Conservation (phyloP, 2,329 filamentous ascomycete species). For the Colletotrichum destructivum region DNA sequence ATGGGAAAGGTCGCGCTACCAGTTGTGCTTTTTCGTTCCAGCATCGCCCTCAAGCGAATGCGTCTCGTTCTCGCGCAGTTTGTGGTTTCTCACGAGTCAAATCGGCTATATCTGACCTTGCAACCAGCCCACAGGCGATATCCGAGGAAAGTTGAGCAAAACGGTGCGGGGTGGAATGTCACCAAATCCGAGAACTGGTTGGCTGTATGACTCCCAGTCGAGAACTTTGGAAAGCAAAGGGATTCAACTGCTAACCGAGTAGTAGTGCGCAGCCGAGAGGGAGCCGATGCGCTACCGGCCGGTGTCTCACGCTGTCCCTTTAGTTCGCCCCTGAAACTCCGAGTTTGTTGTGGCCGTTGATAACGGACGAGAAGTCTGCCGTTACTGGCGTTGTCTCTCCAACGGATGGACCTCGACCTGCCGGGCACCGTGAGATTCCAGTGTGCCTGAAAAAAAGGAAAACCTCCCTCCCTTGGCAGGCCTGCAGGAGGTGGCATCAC, state of each 20-base stretch:
- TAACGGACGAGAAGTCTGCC: not conserved
- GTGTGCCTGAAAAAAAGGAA: not conserved
- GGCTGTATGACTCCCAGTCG: slow-evolving; percentile 6
- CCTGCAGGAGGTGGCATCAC: slow-evolving; percentile 13
- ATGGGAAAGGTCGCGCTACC: not conserved
- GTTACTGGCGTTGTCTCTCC: slow-evolving; percentile 29
- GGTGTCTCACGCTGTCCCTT: slow-evolving; percentile 13
- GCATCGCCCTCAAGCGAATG: not conserved
- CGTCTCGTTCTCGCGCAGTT: not conserved
- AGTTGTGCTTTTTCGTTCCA: not conserved
- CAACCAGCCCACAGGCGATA: not conserved
- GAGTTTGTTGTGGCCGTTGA: not conserved
- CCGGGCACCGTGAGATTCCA: slow-evolving; percentile 12
- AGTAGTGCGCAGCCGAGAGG: not conserved
- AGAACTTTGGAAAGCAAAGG: not conserved
- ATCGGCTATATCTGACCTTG: not conserved
- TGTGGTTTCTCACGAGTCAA: not conserved
- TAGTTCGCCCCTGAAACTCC: not conserved
- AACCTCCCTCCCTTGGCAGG: not conserved
- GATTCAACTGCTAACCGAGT: not conserved
- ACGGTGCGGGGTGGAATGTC: not conserved
- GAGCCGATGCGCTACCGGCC: not conserved
- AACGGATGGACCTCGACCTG: slow-evolving; percentile 27
- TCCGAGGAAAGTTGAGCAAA: slow-evolving; percentile 8
- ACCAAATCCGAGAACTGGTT: slow-evolving; percentile 6